Evolutionary conservation across 2,329 filamentous ascomycete genomes (phyloP), one percentile per base, ranked within the genome.

Genomic region (Penicillium sp.): DNA sequence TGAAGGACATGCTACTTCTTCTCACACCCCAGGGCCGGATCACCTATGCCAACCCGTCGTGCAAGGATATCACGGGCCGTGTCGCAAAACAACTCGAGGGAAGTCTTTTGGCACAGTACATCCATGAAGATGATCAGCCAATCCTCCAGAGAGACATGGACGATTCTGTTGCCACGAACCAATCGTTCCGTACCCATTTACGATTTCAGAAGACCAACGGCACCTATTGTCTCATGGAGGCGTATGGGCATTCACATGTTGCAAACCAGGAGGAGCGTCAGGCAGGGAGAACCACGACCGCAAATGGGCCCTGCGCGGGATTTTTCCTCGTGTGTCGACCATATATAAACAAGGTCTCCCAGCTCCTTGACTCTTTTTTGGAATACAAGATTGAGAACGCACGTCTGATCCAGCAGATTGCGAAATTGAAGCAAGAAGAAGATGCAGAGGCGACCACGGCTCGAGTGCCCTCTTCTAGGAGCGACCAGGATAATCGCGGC

Each of bases 331-430:
- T 95, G 83, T 83, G 88, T 8, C 80, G 90, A 19, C 87, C 87
- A 1, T 95, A 96, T 66, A 89, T 88, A 5, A 94, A 87, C 28
- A 90, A 87, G 70, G 95, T 91, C 64, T 84, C 88, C 1, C 81
- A 80, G 3, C 76, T 96, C 10, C 76, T 96, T 19, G 90, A 97
- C 70, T 94, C 89, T 0, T 96, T 96, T 62, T 76, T 97, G 26
- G 91, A 97, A 67, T 90, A 96, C 72, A 96, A 96, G 70, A 91
- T 95, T 48, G 91, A 96, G 68, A 95, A 96, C 62, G 89, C 95
- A 72, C 81, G 90, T 4, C 71, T 97, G 43, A 83, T 82, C 61
- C 85, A 88, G 60, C 82, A 88, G 38, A 95, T 97, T 54, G 83
- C 85, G 17, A 88, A 94, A 69, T 75, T 96, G 48, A 87, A 87